phyloP scores from a whole-genome alignment of 129 eudicot genomes.

The Erigeron canadensis region DNA sequence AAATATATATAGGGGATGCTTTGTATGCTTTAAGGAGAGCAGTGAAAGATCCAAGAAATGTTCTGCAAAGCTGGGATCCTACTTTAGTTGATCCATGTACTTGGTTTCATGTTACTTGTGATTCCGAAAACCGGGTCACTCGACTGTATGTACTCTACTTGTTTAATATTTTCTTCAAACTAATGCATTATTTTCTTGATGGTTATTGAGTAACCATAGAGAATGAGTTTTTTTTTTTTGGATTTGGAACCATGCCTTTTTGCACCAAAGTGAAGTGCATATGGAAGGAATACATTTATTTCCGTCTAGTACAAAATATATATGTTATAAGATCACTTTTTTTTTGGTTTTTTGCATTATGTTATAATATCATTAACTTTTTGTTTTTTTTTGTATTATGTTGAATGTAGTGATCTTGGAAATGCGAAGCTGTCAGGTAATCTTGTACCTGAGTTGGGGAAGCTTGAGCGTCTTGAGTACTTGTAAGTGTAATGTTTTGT shows the following conservation, averaged over 20 bases:
- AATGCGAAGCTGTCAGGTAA: conserved; percentile 72
- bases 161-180: neutral
- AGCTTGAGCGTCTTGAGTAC: conserved; percentile 66
- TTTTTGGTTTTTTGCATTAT: neutral
- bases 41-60: conserved; percentile 42
- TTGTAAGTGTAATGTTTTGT: conserved; percentile 50
- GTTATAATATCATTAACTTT: neutral
- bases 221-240: neutral
- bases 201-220: neutral
- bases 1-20: conserved; percentile 47
- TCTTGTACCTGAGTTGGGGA: conserved; percentile 71
- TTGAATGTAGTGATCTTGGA: conserved; percentile 71
- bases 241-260: neutral
- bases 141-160: conserved; percentile 43
- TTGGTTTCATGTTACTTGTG: conserved; percentile 69
- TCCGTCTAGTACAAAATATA: too few species aligned
- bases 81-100: conserved; percentile 67
- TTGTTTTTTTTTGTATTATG: neutral
- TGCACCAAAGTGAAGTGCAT: neutral
- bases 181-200: neutral
- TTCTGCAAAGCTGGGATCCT: conserved; percentile 61
- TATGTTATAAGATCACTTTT: neutral
- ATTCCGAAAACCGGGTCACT: conserved; percentile 50
- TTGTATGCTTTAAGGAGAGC: conserved; percentile 46
- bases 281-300: conserved; percentile 3